phyloP scores from a whole-genome alignment of 345 rosid species.

The Populus simonii region DNA sequence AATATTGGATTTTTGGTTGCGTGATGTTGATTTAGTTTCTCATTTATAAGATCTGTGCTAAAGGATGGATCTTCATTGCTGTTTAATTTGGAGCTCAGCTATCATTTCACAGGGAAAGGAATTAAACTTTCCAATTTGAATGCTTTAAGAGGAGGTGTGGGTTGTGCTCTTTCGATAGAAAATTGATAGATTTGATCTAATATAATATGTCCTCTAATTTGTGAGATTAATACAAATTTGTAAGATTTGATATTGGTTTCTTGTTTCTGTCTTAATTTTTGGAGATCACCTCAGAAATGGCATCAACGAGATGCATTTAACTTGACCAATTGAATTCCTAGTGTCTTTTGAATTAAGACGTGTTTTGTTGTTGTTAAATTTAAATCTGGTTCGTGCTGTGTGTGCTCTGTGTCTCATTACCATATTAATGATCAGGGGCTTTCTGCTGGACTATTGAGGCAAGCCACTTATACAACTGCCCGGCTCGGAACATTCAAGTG shows the following conservation, averaged over 20 bases:
- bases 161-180: neutral
- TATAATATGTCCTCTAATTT: neutral
- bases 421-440: slow-evolving; percentile 51
- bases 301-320: neutral
- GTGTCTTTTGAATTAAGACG: neutral
- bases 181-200: neutral
- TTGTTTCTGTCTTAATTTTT: neutral
- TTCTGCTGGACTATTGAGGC: slow-evolving; percentile 91
- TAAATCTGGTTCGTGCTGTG: neutral
- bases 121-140: neutral
- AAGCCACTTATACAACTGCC: slow-evolving; percentile 97
- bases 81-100: neutral
- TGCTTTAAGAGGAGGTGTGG: neutral
- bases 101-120: neutral
- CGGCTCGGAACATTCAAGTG: slow-evolving; percentile 96
- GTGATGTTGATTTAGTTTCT: slow-evolving; percentile 1
- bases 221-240: neutral
- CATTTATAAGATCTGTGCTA: neutral
- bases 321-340: neutral
- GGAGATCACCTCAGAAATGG: neutral
- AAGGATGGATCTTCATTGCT: neutral
- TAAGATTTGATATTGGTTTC: neutral
- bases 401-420: neutral
- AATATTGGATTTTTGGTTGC: neutral
- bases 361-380: neutral